Evolutionary conservation across 176 grass and related monocot species (phyloP), one percentile per base, ranked within the genome.

Genomic region (Avena eriantha): DNA sequence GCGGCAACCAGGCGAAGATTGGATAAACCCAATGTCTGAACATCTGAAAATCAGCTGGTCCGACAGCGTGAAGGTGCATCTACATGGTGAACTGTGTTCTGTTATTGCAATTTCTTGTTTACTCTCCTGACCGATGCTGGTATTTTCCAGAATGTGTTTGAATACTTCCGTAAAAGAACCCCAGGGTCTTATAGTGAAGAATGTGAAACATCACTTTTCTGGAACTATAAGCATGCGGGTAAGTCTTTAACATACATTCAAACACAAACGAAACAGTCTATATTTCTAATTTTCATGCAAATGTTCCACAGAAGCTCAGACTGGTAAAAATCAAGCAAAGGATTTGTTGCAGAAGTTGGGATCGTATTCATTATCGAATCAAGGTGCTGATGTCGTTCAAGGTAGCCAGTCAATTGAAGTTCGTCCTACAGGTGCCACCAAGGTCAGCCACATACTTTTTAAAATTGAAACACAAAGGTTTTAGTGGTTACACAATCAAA

Each of bases 201-300:
- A 17, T 90, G 96, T 31, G 96, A 95, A 43, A 98, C 88, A 21
- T 95, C 96, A 74, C 77, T 94, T 88, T 88, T 94, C 23, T 98
- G 96, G 96, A 98, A 94, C 60, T 98, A 95, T 82, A 94, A 98
- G 69, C 90, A 98, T 77, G 92, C 93, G 19, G 96, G 96, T 92
- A 85, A 69, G 79, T 54, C 8, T 67, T 80, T 47, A 58, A 41
- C 11, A 49, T 87, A 68, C 36, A 45, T 59, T 31, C 54, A 73
- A 18, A 19, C 56, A 47, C 43, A 35, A 83, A 39, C 34, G 14
- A 85, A 50, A 16, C 5, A 0, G 1, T 24, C 4, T 82, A 19
- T 41, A 0, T 69, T 69, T 41, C 67, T 69, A 39, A 4, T 41
- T 39, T 41, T 41, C 45, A 39, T 83, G 68, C 67, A 81, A 85